Percentiles rank a stretch among this genome's conserved stretches.
Conservation (phyloP, 2,329 filamentous ascomycete species). For the Aspergillus aculeatinus region DNA sequence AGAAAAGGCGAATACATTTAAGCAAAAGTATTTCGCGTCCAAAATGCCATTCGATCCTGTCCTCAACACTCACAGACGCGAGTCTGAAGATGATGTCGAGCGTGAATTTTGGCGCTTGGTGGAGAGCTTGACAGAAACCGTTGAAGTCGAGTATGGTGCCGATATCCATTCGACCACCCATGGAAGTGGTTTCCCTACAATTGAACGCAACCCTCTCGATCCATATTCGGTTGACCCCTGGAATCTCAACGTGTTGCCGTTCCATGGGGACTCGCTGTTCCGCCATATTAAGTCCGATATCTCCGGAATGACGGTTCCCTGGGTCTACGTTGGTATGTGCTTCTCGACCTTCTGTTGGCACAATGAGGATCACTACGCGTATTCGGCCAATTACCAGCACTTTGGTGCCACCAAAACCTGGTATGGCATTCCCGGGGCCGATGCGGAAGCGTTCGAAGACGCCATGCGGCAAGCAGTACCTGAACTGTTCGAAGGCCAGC, state of each 20-base stretch:
- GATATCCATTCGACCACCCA: constrained; percentile 98
- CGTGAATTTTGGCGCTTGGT: constrained; percentile 96
- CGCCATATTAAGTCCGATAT: constrained; percentile 97
- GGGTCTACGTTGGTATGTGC: constrained; percentile 99
- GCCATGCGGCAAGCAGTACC: constrained; percentile 95
- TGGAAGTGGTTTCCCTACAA: constrained; percentile 92
- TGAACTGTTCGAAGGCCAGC: constrained; percentile 94
- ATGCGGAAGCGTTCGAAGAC: constrained; percentile 90
- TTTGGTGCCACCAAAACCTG: constrained; percentile 98
- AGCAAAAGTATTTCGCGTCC: constrained; percentile 86
- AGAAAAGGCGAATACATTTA: constrained; percentile 92
- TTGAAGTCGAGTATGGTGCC: constrained; percentile 96
- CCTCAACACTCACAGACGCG: constrained; percentile 73
- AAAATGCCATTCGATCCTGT: constrained; percentile 87
- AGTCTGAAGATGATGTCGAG: constrained; percentile 94
- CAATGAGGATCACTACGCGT: constrained; percentile 96
- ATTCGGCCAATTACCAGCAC: constrained; percentile 97
- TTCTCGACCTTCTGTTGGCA: constrained; percentile 99
- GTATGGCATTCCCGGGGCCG: constrained; percentile 95
- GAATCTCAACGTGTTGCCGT: constrained; percentile 91
- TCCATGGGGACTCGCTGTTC: constrained; percentile 89
- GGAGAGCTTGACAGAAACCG: constrained; percentile 88
- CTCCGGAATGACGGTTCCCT: constrained; percentile 98
- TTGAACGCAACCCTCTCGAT: constrained; percentile 85
- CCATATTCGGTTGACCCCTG: constrained; percentile 86